Evolutionary conservation across 495 filamentous ascomycete species (phyloP).

Genomic region (Pseudotulostoma volvatum): DNA sequence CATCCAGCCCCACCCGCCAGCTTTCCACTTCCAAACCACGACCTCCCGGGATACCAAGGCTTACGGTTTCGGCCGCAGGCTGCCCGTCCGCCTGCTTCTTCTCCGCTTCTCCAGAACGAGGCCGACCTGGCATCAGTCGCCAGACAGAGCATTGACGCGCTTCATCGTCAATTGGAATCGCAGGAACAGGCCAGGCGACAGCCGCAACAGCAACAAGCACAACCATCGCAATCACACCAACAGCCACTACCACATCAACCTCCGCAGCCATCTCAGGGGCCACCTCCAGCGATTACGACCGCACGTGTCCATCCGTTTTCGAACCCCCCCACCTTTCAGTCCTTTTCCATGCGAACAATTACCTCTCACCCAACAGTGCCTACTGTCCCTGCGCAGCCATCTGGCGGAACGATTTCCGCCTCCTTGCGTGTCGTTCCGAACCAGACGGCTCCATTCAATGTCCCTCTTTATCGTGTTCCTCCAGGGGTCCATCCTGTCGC

Average conservation of each 20-base stretch:
- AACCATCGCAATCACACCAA: constrained; percentile 1
- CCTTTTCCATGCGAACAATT: constrained; percentile 4
- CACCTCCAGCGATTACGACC: not conserved
- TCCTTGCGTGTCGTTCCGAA: not conserved
- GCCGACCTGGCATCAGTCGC: no score
- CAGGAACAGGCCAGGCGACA: constrained; percentile 4
- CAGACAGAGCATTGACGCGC: constrained; percentile 8
- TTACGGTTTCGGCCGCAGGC: no score
- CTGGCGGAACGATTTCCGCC: not conserved
- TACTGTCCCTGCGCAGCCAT: not conserved
- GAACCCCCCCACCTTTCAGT: constrained; percentile 5
- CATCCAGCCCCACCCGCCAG: no score
- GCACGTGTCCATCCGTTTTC: not conserved
- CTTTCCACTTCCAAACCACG: no score
- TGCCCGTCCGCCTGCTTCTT: no score
- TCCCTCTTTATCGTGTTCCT: no score
- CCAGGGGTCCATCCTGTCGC: no score
- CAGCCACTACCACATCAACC: no score
- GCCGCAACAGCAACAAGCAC: not conserved
- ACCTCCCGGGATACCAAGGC: no score
- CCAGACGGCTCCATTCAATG: no score
- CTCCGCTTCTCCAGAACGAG: constrained; percentile 1
- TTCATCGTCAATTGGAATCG: constrained; percentile 10
- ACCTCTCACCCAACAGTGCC: not conserved
- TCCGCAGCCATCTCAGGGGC: no score